Evolutionary conservation across 106 monocot genomes (phyloP), one percentile per base, ranked within the genome.

Genomic region (Dendrobium chrysotoxum): DNA sequence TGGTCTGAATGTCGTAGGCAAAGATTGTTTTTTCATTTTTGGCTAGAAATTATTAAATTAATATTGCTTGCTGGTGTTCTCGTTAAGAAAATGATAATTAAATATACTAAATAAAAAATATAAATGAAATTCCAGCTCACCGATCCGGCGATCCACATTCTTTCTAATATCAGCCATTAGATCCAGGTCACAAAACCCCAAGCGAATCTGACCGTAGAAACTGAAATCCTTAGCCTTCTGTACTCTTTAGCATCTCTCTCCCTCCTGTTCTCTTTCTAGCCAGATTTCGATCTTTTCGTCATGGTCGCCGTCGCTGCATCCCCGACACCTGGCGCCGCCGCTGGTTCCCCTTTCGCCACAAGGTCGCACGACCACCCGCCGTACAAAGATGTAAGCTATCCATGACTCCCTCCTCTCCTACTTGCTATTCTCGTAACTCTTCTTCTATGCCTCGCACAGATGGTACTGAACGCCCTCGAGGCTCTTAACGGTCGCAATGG

Each of bases 321-420:
- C 4, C 74, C 82, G 6, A 11, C 82, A 16, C 18, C 75, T 4
- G 58, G 53, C 82, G 53, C 50, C 70, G 47, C 76, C 65, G 74
- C 67, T 44, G 28, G 66, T 12, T 26, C 66, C 26, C 4, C 66
- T 67, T 67, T 67, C 28, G 4, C 82, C 47, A 7, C 31, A 11
- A 75, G 53, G 55, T 35, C 61, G n/a, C 66, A 41, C n/a, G 40
- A 70, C 45, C 77, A 82, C 53, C 82, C 82, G 17, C 77, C 82
- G 23, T 82, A 82, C 82, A 82, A 82, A 50, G 82, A 82, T 77
- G 82, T 82, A 67, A 68, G 58, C 65, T 20, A 41, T 35, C 79
- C 20, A 39, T 25, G 3, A 9, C 21, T 54, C 18, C 18, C 35
- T 21, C 18, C 44, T 53, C 44, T 77, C 46, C 23, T 15, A 28